Evolutionary conservation across 2,329 filamentous ascomycete genomes (phyloP), one percentile per base, ranked within the genome.

Genomic region (Pseudogymnoascus sp.): DNA sequence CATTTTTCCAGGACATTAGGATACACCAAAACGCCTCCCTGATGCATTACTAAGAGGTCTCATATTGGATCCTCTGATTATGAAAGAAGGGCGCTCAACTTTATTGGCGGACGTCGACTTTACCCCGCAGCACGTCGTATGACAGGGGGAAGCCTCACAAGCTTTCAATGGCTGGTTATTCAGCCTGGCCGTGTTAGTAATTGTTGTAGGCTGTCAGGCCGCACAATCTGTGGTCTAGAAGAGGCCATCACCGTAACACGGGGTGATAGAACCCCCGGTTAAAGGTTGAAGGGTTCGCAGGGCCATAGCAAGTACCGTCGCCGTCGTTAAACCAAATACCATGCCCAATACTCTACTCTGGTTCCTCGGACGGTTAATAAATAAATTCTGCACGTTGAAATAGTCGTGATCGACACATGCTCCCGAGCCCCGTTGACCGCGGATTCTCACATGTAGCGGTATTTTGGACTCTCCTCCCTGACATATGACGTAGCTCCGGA

Each of bases 361-460:
- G 12, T 34, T 14, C 47, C 51, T 18, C 26, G 1, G 3, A 16
- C 4, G n/a, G 26, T n/a, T 16, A 14, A 57, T 34, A 57, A 54
- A 12, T 57, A 34, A 31, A 54, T 54, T 18, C 26, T 29, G 23
- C 11, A 21, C 2, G 26, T 57, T 34, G 51, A 57, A 34, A 34
- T 34, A 57, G 51, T 18, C 51, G 51, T 57, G 51, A 57, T 57
- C 51, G 29, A 57, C 51, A 57, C 51, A 57, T 57, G 51, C 8
- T 57, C 51, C 51, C 29, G 51, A 57, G 10, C 29, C 29, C 23
- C 10, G 4, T 31, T 18, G n/a, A n/a, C 51, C 29, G 16, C 51
- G 51, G 51, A 57, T 57, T 57, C 51, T 18, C 51, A 57, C 51
- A 57, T 57, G 51, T 57, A 57, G 51, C 51, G 51, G 21, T 8